Percentiles rank a stretch among this genome's conserved stretches.
phyloP scores from a whole-genome alignment of 2,329 filamentous ascomycete species.

The Talaromyces pinophilus region DNA sequence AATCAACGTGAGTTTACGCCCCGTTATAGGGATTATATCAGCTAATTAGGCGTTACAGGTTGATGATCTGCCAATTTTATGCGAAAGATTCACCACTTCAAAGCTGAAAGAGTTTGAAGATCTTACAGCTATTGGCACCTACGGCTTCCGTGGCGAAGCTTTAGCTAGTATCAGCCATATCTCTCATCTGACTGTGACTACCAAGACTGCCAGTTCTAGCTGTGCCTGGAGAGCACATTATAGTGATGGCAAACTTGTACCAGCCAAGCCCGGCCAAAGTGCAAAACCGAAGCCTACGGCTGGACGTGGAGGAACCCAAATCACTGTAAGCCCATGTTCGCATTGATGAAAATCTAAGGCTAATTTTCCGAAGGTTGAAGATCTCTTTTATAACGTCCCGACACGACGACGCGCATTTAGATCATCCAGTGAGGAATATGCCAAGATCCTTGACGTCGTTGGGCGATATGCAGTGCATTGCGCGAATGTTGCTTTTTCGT shows the following conservation, averaged over 20 bases:
- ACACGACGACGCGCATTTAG: slow-evolving; percentile 86
- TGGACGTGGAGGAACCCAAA: slow-evolving; percentile 86
- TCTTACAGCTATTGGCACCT: slow-evolving; percentile 83
- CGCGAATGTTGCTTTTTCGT: slow-evolving; percentile 86
- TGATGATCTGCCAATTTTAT: slow-evolving; percentile 88
- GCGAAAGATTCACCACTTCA: slow-evolving; percentile 94
- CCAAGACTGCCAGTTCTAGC: slow-evolving; percentile 82
- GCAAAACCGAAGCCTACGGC: slow-evolving; percentile 85
- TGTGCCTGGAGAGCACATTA: slow-evolving; percentile 92
- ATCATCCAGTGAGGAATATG: slow-evolving; percentile 90
- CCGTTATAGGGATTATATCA: background rate
- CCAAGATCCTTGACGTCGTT: slow-evolving; percentile 94
- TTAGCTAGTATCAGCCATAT: slow-evolving; percentile 98
- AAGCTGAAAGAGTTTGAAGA: slow-evolving; percentile 95
- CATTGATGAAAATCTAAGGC: background rate
- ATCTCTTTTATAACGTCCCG: slow-evolving; percentile 95
- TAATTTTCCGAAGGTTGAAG: slow-evolving; percentile 65
- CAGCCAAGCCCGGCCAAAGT: slow-evolving; percentile 83
- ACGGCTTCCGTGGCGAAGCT: slow-evolving; percentile 96
- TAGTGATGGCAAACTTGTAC: slow-evolving; percentile 74
- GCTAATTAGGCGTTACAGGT: slow-evolving; percentile 57
- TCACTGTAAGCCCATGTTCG: slow-evolving; percentile 60
- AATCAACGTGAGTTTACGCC: slow-evolving; percentile 70
- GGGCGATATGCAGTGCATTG: slow-evolving; percentile 94
- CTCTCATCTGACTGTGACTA: slow-evolving; percentile 91